phyloP scores from a whole-genome alignment of 2,329 filamentous ascomycete species.

The Exophiala alcalophila region DNA sequence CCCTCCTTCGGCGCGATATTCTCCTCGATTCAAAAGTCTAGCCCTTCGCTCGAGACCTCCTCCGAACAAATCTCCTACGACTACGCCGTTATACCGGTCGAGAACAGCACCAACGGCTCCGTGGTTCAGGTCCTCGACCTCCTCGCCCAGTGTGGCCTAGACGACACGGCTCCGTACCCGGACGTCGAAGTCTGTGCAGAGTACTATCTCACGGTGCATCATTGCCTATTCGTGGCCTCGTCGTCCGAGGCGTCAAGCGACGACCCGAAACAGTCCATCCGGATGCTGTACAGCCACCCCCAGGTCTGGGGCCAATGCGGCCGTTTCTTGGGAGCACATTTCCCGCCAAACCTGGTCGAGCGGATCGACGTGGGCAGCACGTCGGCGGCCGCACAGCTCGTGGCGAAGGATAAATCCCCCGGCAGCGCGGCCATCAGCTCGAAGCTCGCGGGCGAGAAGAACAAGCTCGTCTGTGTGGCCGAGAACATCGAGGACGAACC shows the following conservation, averaged over 20 bases:
- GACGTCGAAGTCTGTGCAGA: slow-evolving; percentile 77
- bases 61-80: slow-evolving; percentile 40
- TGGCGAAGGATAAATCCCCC: slow-evolving; percentile 47
- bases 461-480: slow-evolving; percentile 65
- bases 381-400: slow-evolving; percentile 77
- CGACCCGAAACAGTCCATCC: slow-evolving; percentile 49
- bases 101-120: slow-evolving; percentile 92
- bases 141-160: slow-evolving; percentile 68
- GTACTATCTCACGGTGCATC: slow-evolving; percentile 81
- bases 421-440: slow-evolving; percentile 75
- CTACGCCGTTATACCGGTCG: slow-evolving; percentile 85
- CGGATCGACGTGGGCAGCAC: slow-evolving; percentile 82
- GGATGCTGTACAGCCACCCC: slow-evolving; percentile 83
- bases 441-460: slow-evolving; percentile 65
- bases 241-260: background rate
- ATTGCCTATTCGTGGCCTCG: slow-evolving; percentile 66
- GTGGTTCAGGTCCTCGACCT: slow-evolving; percentile 89
- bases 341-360: slow-evolving; percentile 47
- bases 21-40: slow-evolving; percentile 55
- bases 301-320: slow-evolving; percentile 94
- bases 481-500: slow-evolving; percentile 47
- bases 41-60: slow-evolving; percentile 36
- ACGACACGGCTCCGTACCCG: slow-evolving; percentile 49
- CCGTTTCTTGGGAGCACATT: slow-evolving; percentile 58
- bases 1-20: slow-evolving; percentile 28